A percentile compares a stretch with the other conserved stretches of the same genome.
Evolutionary conservation across 352 stramenopile species (phyloP).

Genomic region (Phytophthora multivora): DNA sequence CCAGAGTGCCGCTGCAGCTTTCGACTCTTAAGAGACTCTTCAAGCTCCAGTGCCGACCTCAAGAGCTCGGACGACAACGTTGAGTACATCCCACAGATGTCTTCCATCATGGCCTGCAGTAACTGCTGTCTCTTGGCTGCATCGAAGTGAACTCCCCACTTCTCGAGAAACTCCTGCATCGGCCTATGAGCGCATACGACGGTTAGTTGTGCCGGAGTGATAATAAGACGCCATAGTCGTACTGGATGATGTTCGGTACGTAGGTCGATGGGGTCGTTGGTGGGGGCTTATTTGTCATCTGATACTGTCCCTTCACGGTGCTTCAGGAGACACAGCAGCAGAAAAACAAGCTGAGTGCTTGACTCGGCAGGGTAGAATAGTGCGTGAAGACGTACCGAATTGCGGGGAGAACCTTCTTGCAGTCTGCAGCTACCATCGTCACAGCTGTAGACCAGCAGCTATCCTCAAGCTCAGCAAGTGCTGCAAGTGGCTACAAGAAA

Average conservation of each 20-base stretch:
- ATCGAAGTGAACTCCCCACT: slow-evolving; percentile 71
- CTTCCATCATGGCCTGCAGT: slow-evolving; percentile 56
- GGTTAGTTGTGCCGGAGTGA: slow-evolving; percentile 1
- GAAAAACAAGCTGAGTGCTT: slow-evolving; percentile 6
- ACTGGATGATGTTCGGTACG: slow-evolving; percentile 78
- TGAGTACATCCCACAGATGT: slow-evolving; percentile 65
- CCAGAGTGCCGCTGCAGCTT: slow-evolving; percentile 73
- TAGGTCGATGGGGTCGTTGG: slow-evolving; percentile 76
- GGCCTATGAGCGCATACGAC: slow-evolving; percentile 40
- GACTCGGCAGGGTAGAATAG: not conserved
- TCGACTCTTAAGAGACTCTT: slow-evolving; percentile 88
- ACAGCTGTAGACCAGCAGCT: slow-evolving; percentile 72
- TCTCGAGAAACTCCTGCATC: slow-evolving; percentile 71
- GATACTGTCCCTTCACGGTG: slow-evolving; percentile 89
- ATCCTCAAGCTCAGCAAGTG: slow-evolving; percentile 48
- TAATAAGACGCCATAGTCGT: slow-evolving; percentile 2
- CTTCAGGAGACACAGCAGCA: slow-evolving; percentile 22
- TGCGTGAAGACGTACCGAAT: slow-evolving; percentile 49
- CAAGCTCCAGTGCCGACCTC: slow-evolving; percentile 76
- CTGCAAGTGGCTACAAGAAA: slow-evolving; percentile 41
- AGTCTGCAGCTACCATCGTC: slow-evolving; percentile 70
- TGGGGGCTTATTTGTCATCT: slow-evolving; percentile 89
- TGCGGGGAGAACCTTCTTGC: slow-evolving; percentile 87
- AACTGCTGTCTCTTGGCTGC: slow-evolving; percentile 44
- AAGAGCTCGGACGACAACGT: slow-evolving; percentile 75